phyloP scores from a whole-genome alignment of 306 rosid species.

The Castanopsis chinensis region DNA sequence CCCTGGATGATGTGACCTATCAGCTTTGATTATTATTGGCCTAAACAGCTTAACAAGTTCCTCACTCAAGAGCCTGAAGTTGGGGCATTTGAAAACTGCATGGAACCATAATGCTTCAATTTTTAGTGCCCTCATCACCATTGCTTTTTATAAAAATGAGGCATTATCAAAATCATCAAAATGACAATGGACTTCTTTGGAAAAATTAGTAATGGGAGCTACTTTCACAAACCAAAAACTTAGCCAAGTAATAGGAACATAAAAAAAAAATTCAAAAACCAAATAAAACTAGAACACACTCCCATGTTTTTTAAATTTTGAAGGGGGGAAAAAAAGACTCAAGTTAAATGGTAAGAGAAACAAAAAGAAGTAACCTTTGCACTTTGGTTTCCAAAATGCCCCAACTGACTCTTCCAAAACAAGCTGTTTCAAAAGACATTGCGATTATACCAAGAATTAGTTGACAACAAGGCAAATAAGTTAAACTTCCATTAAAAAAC shows the following conservation, averaged over 20 bases:
- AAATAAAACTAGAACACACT: background rate
- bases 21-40: background rate
- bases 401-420: background rate
- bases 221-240: background rate
- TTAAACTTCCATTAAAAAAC: background rate
- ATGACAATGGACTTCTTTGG: background rate
- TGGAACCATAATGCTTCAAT: background rate
- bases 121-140: background rate
- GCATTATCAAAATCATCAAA: background rate
- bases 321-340: background rate
- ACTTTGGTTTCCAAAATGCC: background rate
- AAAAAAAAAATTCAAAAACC: background rate
- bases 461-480: background rate
- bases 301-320: background rate
- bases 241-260: background rate
- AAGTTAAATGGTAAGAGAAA: background rate
- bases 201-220: background rate
- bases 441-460: background rate
- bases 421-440: background rate
- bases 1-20: background rate
- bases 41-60: background rate
- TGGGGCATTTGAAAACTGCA: background rate
- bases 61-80: background rate
- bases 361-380: background rate
- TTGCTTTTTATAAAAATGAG: no score